Base-by-base conservation (phyloP, 805 yeast genomes). In the Candida glaebosa region DNA sequence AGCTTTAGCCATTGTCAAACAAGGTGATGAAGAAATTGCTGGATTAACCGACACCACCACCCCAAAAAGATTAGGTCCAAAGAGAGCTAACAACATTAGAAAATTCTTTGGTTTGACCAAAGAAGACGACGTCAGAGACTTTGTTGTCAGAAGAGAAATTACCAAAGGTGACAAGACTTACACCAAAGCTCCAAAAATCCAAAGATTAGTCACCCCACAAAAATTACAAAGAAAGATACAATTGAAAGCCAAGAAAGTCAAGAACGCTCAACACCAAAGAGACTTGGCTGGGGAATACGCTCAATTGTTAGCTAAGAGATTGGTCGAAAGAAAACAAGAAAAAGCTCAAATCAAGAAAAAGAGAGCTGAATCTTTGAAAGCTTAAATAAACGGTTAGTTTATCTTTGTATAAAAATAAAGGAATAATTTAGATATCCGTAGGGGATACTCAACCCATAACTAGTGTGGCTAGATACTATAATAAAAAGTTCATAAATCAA, bases 251-350 rank as follows among this genome's bases (percentile, higher is more conserved):
- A 78, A 83, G 77, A 93, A 93, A 85, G 78, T 87, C 73, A 87
- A 82, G 80, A 87, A 87, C 76, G 97, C 98, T 73, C 96, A 88
- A 82, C 89, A 87, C 68, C 96, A 89, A 79, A 89, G 96, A 88
- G 98, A 93, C 75, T 96, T 96, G 78, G 99, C 99, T 76, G 96
- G 98, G 70, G 99, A 93, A 78, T 93, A 93, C 84, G 95, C 97
- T 70, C 96, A 90, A 79, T 81, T 93, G 71, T 82, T 93, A 73
- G 98, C 99, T 71, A 79, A 88, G 81, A 91, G 98, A 78, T 85
- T 91, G 74, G 86, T 88, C 76, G 97, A 91, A 79, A 88, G 90
- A 80, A 91, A 91, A 82, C 91, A 95, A 71, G 96, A 88, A 78
- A 87, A 81, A 81, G 96, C 96, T 77, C 97, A 89, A 81, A 82